Base-by-base conservation (phyloP, 139 green algal species). In the Picochlorum costavermella region DNA sequence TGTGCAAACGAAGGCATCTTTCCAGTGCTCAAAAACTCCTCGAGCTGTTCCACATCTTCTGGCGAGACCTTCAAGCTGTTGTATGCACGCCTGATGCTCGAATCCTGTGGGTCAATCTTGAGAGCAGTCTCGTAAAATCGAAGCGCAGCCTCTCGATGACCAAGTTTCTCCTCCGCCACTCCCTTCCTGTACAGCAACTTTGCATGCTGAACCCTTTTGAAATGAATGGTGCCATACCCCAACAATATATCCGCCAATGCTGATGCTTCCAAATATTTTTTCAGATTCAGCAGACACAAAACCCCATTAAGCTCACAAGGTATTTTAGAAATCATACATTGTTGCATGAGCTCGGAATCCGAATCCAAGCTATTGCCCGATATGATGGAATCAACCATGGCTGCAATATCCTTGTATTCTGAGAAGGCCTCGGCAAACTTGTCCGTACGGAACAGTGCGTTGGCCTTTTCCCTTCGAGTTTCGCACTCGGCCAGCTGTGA, bases 151-250 rank as follows among this genome's bases (percentile, higher is more conserved):
- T 23, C 46, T 28, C 17, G 16, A 23, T 53, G 46, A 6, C 46
- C 46, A 20, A 53, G 16, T 53, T 53, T 53, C 46, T 53, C 46
- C 46, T 28, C 16, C 6, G 46, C 46, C 4, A 53, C 16, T 5
- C 46, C 46, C n/a, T 53, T 53, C n/a, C 46, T 53, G n/a, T 53
- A 53, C 16, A 23, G 46, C 46, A 23, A 20, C 46, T 53, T 53
- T 20, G 16, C 46, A 53, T 53, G 46, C 46, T 53, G 46, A 28
- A 53, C 46, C n/a, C 46, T 53, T 23, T 23, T 53, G 17, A 23
- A 28, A 23, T 53, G n/a, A 1, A 53, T 53, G 10, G 46, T 53
- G 46, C 20, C n/a, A 23, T 53, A 53, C 1, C 46, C 46, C n/a
- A 53, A 20, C 17, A 53, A 28, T 1, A 11, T 53, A 53, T 53